Evolutionary conservation across 73 alveolate species (phyloP).

Genomic region (Halteria grandinella): DNA sequence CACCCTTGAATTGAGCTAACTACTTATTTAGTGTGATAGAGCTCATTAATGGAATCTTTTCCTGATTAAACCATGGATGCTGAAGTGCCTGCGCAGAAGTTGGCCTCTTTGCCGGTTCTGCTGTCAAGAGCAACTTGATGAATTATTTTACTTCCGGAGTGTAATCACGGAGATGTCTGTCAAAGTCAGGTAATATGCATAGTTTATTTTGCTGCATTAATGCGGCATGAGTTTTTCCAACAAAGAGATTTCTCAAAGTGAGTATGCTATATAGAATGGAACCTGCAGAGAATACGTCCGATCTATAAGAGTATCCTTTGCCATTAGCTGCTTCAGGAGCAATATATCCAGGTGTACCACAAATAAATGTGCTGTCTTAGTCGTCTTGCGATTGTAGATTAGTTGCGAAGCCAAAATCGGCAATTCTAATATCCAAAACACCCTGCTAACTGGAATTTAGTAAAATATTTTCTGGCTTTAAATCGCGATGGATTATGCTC

Average conservation of each 20-base stretch:
- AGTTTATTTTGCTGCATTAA: neutral
- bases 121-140: neutral
- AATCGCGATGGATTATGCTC: conserved; percentile 64
- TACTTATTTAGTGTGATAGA: too few species aligned
- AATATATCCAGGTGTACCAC: conserved; percentile 76
- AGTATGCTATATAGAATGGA: conserved; percentile 21
- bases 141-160: too few species aligned
- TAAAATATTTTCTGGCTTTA: conserved; percentile 59
- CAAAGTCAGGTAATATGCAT: neutral
- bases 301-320: conserved; percentile 15
- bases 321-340: conserved; percentile 65
- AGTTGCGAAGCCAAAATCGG: conserved; percentile 79
- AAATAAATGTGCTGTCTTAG: conserved; percentile 22
- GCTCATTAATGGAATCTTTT: too few species aligned
- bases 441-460: conserved; percentile 35
- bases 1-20: too few species aligned
- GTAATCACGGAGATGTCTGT: too few species aligned
- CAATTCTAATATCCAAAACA: conserved; percentile 56
- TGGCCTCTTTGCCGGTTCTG: neutral
- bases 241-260: conserved; percentile 9
- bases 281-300: conserved; percentile 44
- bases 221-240: neutral
- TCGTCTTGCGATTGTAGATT: conserved; percentile 9
- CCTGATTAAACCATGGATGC: conserved; percentile 47
- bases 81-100: conserved; percentile 29